Base-by-base conservation (phyloP, 1,284 basidiomycete genomes). In the Clitocybe nebularis region DNA sequence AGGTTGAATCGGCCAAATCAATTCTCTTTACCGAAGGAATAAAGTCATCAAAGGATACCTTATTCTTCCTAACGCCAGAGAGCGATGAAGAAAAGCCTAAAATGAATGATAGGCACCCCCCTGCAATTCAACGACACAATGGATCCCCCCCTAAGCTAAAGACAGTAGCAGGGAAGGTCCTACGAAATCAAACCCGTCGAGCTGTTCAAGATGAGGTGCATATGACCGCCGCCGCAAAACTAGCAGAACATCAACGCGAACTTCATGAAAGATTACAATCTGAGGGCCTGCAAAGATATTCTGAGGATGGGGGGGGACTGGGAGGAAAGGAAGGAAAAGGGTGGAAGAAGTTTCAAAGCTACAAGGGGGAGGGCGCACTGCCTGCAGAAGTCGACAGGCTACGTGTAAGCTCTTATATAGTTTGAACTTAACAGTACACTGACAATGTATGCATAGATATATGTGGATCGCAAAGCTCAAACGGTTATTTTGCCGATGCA, bases 271-370 rank as follows among this genome's bases (percentile, higher is more conserved):
- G 77, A 52, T 69, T 95, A 40, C 93, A 97, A 57, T 64, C 77
- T 1, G 87, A 89, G 24, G 96, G 95, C 14, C 60, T 98, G 17
- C 81, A 85, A 46, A 86, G 84, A 54, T 97, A 84, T 61, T 88
- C 90, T 0, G 86, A 87, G 54, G 84, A 81, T 50, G 86, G 79
- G 17, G 79, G 71, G 39, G 81, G 74, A 2, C 68, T 64, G n/a
- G 76, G 78, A 16, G 84, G 86, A 25, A 89, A 91, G 53, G 86
- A 90, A 54, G 88, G 88, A 21, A 96, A 96, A 63, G 78, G 81
- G 1, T 94, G 94, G 83, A 95, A 95, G 63, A 83, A 86, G 50
- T 99, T 97, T 69, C 93, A 94, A 68, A 95, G 92, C 55, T 99
- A 98, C 68, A 93, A 93, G 64, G 86, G 94, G 26, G 95, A 98